Evolutionary conservation across 805 yeast genomes (phyloP), one percentile per base, ranked within the genome.

Genomic region (Candida ficus): DNA sequence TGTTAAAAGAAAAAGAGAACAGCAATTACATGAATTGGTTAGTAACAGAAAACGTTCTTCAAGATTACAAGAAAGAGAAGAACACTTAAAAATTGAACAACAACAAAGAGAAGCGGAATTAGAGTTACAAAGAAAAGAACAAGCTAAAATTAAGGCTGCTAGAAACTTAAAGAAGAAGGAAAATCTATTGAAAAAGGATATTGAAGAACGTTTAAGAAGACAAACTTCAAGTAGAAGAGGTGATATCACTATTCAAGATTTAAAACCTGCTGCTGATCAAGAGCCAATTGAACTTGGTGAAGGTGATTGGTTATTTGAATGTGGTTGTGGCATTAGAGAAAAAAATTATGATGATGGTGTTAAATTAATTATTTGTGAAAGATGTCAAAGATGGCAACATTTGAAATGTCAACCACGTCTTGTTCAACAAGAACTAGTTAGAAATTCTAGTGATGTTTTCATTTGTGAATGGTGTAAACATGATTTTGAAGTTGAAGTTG

Each of bases 41-140:
- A 79, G 79, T 4, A 75, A 83, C 42, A 70, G 93, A 52, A 84
- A 85, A 52, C 70, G 87, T 48, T 83, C 91, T 0, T 76, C 88
- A 2, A 71, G 93, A 60, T 60, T 85, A 33, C 85, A 81, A 49
- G 83, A 83, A 16, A 78, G 76, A 52, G 83, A 78, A 45, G 87
- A 83, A 46, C 76, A 73, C 17, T 68, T 68, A 38, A 63, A 63
- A 36, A 57, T 64, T 23, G 69, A 67, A 42, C 68, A 68, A 35
- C 67, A 73, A 42, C 75, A 68, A 35, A 71, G 71, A 29, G 53
- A 45, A 22, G 53, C 50, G n/a, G 44, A 44, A 28, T 36, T 33
- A 13, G 52, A 42, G 18, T 39, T 41, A 14, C 43, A 50, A 35
- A 45, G 39, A 33, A 44, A 49, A 21, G 64, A 68, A 29, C 74